These are phyloP conservation scores for Aspergillus homomorphus DNA, from an alignment of 495 filamentous ascomycete species.

Conservation along the genomic window DNA sequence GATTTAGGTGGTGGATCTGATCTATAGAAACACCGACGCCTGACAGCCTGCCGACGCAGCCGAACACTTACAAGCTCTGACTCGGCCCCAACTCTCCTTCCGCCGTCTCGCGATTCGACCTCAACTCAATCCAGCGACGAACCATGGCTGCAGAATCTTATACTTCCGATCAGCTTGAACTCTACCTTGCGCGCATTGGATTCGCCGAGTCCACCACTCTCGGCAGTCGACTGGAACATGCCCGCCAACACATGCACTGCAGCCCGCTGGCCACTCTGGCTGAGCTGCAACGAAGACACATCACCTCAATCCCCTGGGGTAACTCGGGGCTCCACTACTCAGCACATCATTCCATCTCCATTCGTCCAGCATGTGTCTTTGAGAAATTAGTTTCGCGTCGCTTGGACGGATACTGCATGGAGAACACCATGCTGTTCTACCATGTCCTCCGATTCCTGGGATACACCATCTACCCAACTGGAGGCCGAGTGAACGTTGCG, in stretches of 20 bases:
- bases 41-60: no score
- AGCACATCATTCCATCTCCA: constrained; percentile 50
- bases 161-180: constrained; percentile 30
- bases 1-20: no score
- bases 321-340: constrained; percentile 60
- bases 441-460: constrained; percentile 60
- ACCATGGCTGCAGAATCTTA: constrained; percentile 14
- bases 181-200: constrained; percentile 34
- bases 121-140: not conserved
- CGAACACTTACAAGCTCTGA: no score
- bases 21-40: no score
- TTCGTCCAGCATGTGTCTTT: constrained; percentile 58
- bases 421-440: constrained; percentile 63
- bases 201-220: constrained; percentile 6
- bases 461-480: constrained; percentile 52
- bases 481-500: constrained; percentile 37
- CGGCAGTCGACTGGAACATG: constrained; percentile 18
- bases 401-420: constrained; percentile 80
- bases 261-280: constrained; percentile 26
- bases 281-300: constrained; percentile 41
- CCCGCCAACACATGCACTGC: constrained; percentile 20
- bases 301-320: constrained; percentile 67
- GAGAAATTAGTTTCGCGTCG: constrained; percentile 61
- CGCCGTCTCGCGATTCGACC: no score
- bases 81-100: no score